phyloP scores from a whole-genome alignment of 257 asterid species.

The Solanum chiquidenum region DNA sequence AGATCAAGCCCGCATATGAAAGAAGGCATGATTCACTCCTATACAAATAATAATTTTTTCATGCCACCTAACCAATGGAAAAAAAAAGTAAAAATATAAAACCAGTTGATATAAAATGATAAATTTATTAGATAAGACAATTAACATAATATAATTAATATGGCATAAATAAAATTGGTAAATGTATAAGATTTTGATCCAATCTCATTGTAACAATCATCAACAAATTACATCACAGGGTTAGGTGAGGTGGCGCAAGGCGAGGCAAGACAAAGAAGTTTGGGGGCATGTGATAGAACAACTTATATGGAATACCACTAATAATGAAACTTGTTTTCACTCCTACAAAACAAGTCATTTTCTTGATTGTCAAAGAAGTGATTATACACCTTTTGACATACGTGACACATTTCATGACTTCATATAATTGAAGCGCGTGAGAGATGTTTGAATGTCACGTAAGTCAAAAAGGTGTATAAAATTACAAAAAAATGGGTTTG shows the following conservation, averaged over 20 bases:
- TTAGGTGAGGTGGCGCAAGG: not conserved
- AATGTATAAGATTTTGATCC: not conserved
- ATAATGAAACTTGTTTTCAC: too few relatives aligned
- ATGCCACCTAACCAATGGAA: not conserved
- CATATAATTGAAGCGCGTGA: too few relatives aligned
- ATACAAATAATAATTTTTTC: not conserved
- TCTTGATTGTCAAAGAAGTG: not conserved
- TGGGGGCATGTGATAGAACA: not conserved
- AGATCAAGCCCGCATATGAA: not conserved
- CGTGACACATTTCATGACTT: too few relatives aligned
- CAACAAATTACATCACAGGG: not conserved
- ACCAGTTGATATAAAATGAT: not conserved
- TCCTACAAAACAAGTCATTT: not conserved
- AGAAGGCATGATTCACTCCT: not conserved
- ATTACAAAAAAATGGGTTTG: too few relatives aligned
- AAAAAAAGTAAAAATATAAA: not conserved
- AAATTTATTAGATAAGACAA: not conserved
- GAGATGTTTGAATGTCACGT: too few relatives aligned
- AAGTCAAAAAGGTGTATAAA: too few relatives aligned
- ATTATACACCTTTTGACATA: not conserved
- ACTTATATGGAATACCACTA: not conserved
- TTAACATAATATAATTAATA: not conserved
- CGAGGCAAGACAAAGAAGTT: not conserved
- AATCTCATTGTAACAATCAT: not conserved
- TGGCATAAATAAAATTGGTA: not conserved